Base-by-base conservation (phyloP, 2,329 filamentous ascomycete species). In the Pseudopyricularia javanii region DNA sequence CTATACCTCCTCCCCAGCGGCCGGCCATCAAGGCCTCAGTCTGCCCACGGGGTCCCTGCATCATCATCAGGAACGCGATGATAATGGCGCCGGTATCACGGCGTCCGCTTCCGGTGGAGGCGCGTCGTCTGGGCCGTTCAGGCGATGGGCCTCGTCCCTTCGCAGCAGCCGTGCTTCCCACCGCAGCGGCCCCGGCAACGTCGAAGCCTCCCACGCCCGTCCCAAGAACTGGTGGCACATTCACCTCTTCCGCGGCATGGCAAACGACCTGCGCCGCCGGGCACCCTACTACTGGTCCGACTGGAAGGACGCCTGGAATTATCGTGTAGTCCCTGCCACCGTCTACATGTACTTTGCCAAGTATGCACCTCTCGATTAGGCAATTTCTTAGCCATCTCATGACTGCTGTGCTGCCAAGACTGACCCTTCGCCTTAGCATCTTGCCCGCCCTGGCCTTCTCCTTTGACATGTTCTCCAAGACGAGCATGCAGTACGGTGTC, bases 331-430 rank as follows among this genome's bases (percentile, higher is more conserved):
- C 37, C 89, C 89, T 1, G 88, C 88, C 15, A 94, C 89, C 9
- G 73, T 94, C 30, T 94, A 94, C 69, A 95, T 94, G 87, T 95
- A 93, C 71, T 95, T 94, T 76, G 88, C 89, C 57, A 94, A 94
- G 88, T 91, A 75, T 56, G 74, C 17, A n/a, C 17, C 17, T 17
- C 45, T 50, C 5, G 6, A 12, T 1, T 4, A 20, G 30, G n/a
- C 24, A 30, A 53, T 47, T 12, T 26, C 33, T 22, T 49, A 14
- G 15, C 20, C 37, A 17, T 17, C 24, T 4, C 24, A 14, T 12
- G 12, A 26, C 8, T 11, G 11, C 33, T 28, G 17, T 3, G 9
- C 28, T 30, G 28, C 28, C 28, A 30, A 30, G 28, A 45, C 55
- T 60, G n/a, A 57, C 47, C 12, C 22, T 17, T 52, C 49, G 8